Conservation (phyloP, 2,329 filamentous ascomycete genomes). For the Alternaria rosae region DNA sequence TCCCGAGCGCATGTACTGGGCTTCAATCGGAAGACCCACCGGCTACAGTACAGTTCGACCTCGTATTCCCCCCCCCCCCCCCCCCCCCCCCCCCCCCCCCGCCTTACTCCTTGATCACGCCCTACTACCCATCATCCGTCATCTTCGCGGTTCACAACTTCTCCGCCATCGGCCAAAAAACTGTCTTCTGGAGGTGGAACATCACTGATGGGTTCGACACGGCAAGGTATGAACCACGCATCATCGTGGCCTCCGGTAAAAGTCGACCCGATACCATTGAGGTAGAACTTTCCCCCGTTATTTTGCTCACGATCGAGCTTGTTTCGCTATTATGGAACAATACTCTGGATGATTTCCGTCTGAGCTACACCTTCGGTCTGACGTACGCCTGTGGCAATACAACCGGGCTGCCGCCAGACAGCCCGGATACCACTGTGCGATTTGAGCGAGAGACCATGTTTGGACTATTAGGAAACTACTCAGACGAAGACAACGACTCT, state of each 20-base stretch:
- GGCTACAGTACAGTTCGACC: not conserved
- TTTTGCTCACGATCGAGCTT: not conserved
- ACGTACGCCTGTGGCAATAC: not conserved
- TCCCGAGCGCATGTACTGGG: not conserved
- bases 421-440: accelerated
- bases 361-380: not conserved
- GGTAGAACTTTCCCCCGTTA: accelerated
- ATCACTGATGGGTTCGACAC: not conserved
- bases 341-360: not conserved
- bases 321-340: not conserved
- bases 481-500: not conserved
- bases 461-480: accelerated
- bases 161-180: not conserved
- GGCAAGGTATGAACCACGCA: not conserved
- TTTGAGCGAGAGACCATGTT: not conserved
- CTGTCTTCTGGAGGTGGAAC: not conserved
- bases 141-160: not conserved
- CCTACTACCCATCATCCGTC: not conserved
- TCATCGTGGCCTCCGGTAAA: not conserved
- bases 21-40: not conserved
- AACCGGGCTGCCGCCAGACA: accelerated
- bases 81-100: too few relatives aligned
- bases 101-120: not conserved
- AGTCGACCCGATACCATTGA: not conserved
- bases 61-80: not conserved